Base-by-base conservation (phyloP, 805 yeast genomes). In the Spathaspora passalidarum region DNA sequence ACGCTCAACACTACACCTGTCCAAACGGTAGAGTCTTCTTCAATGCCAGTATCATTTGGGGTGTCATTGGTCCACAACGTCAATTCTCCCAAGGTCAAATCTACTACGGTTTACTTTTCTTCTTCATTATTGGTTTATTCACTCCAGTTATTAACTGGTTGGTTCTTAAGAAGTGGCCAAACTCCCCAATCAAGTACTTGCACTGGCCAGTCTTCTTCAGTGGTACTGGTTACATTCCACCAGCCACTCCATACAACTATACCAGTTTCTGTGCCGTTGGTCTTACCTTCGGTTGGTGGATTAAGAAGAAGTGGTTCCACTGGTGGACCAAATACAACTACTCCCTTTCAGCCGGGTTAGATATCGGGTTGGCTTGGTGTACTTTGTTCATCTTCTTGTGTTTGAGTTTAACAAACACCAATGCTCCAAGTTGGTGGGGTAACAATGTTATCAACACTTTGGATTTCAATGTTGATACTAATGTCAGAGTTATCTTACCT, bases 161-260 rank as follows among this genome's bases (percentile, higher is more conserved):
- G 44, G 53, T 69, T 40, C 63, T 67, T 53, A 68, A 61, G 60
- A 71, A 67, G 54, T 69, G 72, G 72, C 76, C 74, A 49, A 66
- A 61, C 54, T 57, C 64, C 20, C 63, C 61, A 39, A 51, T 59
- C 38, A 55, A 51, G 42, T 61, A 60, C 61, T 51, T 63, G 53
- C 56, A 62, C 55, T 61, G 71, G 69, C 71, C 72, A 9, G 70
- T 71, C 39, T 71, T 71, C 62, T 71, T 71, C 60, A 60, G 69
- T 13, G 76, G 75, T 53, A 66, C 75, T n/a, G 83, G 82, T 38
- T 71, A 73, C 53, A 79, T 84, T 54, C 91, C 92, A 13, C 91
- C 92, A 36, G 84, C 87, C 32, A 82, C 89, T 4, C 81, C 86
- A 22, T 83, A 82, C 61, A 82, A 81, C 60, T 82, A 81, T 61